Percentiles rank a stretch among this genome's conserved stretches.
Evolutionary conservation across 2,329 filamentous ascomycete genomes (phyloP).

Genomic region (Fusarium denticulatum): DNA sequence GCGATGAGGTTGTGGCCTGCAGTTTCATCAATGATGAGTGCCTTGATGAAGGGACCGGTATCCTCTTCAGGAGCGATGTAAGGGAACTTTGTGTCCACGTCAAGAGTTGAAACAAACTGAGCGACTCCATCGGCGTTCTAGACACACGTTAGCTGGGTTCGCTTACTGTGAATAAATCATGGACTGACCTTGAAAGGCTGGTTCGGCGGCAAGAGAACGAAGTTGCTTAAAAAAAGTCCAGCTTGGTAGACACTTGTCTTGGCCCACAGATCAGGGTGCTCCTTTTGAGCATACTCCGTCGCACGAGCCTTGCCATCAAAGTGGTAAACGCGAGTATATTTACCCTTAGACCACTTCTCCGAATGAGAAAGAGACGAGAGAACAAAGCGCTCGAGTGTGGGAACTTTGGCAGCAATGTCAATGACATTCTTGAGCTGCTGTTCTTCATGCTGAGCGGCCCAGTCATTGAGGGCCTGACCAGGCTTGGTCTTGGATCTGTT

Average conservation of each 20-base stretch:
- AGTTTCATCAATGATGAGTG: slow-evolving; percentile 30
- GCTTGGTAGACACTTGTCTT: slow-evolving; percentile 37
- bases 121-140: slow-evolving; percentile 32
- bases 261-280: slow-evolving; percentile 30
- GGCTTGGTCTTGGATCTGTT: slow-evolving; percentile 19
- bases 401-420: slow-evolving; percentile 48
- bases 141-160: background rate
- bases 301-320: slow-evolving; percentile 54
- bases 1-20: slow-evolving; percentile 36
- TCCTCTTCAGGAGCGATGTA: slow-evolving; percentile 42
- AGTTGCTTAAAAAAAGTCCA: slow-evolving; percentile 33
- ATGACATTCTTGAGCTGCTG: slow-evolving; percentile 50
- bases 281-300: slow-evolving; percentile 40
- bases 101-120: slow-evolving; percentile 26
- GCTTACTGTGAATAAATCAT: accelerated
- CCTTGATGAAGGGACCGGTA: slow-evolving; percentile 34
- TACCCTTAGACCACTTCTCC: slow-evolving; percentile 51
- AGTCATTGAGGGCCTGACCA: slow-evolving; percentile 28
- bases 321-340: slow-evolving; percentile 53
- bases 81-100: slow-evolving; percentile 32
- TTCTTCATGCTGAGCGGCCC: slow-evolving; percentile 45
- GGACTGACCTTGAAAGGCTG: slow-evolving; percentile 16
- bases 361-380: slow-evolving; percentile 51
- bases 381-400: slow-evolving; percentile 50
- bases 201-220: background rate